phyloP scores from a whole-genome alignment of 345 rosid species.

The Syzygium oleosum region DNA sequence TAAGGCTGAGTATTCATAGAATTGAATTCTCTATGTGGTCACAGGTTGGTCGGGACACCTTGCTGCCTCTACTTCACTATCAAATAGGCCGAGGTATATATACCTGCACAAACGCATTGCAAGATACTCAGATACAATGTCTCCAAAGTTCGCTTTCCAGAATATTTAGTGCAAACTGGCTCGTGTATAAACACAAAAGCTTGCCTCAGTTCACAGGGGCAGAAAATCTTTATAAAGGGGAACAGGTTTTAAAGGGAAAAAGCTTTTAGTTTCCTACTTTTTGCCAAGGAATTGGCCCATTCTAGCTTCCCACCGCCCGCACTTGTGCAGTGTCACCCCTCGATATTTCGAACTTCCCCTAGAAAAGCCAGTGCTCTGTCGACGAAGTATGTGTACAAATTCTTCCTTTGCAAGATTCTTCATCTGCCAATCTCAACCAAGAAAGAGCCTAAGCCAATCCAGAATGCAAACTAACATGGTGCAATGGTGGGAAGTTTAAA shows the following conservation, averaged over 20 bases:
- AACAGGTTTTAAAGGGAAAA: neutral
- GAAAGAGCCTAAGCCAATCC: neutral
- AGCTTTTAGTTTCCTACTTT: conserved; percentile 39
- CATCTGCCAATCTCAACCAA: conserved; percentile 23
- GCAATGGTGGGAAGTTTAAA: neutral
- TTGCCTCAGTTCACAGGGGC: neutral
- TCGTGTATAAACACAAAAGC: neutral
- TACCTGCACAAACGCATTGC: conserved; percentile 94
- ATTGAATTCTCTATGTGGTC: conserved; percentile 25
- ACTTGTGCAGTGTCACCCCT: conserved; percentile 89
- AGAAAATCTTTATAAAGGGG: neutral
- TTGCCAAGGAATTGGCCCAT: conserved; percentile 98
- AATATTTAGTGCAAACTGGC: neutral
- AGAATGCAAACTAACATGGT: neutral
- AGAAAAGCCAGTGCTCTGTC: conserved; percentile 91
- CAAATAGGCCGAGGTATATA: conserved; percentile 97
- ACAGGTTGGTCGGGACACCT: conserved; percentile 65
- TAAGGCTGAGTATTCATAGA: neutral
- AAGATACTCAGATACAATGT: conserved; percentile 9
- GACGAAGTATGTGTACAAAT: conserved; percentile 89
- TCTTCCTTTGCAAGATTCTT: conserved; percentile 75
- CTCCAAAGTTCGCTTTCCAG: conserved; percentile 15
- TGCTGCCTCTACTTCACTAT: conserved; percentile 98
- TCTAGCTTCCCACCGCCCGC: conserved; percentile 97
- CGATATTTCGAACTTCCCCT: conserved; percentile 92